phyloP scores from a whole-genome alignment of 768 basidiomycete genomes.

The Termitomyces sp. region DNA sequence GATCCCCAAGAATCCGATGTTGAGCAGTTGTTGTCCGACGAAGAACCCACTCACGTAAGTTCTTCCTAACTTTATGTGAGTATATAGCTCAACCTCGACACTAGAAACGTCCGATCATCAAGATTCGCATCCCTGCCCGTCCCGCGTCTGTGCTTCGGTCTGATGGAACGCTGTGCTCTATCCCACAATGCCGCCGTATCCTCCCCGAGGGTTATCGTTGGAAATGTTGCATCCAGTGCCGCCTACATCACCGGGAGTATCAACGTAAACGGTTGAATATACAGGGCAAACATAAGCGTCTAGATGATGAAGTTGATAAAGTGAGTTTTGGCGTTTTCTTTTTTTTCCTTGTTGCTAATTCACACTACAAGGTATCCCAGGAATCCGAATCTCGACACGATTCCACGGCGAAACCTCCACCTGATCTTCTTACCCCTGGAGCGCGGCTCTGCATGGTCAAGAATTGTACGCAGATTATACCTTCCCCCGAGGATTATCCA shows the following conservation, averaged over 20 bases:
- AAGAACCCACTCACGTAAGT: neutral
- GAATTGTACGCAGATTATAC: slow-evolving; percentile 24
- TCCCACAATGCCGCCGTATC: slow-evolving; percentile 26
- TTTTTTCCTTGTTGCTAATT: neutral
- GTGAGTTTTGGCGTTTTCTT: neutral
- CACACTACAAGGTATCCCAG: no score
- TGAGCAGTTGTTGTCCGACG: slow-evolving; percentile 8
- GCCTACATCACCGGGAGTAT: slow-evolving; percentile 28
- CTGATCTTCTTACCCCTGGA: slow-evolving; percentile 16
- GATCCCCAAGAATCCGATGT: slow-evolving; percentile 15
- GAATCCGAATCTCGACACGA: neutral
- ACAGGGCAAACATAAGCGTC: slow-evolving; percentile 17
- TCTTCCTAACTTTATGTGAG: neutral
- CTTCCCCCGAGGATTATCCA: no score
- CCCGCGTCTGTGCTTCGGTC: slow-evolving; percentile 2
- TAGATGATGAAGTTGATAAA: slow-evolving; percentile 14
- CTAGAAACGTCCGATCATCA: slow-evolving; percentile 18
- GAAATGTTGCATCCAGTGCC: slow-evolving; percentile 40
- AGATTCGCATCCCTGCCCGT: slow-evolving; percentile 29
- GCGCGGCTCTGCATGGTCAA: slow-evolving; percentile 32
- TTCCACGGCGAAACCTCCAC: neutral
- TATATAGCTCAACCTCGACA: neutral
- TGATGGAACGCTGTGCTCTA: slow-evolving; percentile 20
- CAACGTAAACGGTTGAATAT: slow-evolving; percentile 26
- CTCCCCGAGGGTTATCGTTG: slow-evolving; percentile 28